phyloP scores from a whole-genome alignment of 169 alveolate species.

The Toxoplasma gondii region DNA sequence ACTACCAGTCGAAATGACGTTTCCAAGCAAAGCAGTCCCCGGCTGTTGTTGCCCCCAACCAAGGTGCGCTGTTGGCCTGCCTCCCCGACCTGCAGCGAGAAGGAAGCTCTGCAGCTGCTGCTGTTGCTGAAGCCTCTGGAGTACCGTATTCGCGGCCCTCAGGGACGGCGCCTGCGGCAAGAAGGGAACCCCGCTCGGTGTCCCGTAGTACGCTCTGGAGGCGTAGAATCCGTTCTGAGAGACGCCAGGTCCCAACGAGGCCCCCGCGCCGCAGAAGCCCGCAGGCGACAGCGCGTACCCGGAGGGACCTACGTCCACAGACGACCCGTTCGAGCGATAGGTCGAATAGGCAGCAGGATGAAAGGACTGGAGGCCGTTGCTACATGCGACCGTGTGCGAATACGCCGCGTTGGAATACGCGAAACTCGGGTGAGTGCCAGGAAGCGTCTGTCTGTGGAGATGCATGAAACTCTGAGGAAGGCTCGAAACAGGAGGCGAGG shows the following conservation, averaged over 20 bases:
- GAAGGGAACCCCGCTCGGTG: neutral
- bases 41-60: too few relatives aligned
- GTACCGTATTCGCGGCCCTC: neutral
- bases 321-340: neutral
- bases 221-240: neutral
- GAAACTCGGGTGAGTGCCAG: too few relatives aligned
- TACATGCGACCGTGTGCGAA: too few relatives aligned
- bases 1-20: too few relatives aligned
- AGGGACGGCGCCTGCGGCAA: neutral
- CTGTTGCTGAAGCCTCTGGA: neutral
- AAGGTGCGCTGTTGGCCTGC: too few relatives aligned
- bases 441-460: too few relatives aligned
- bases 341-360: neutral
- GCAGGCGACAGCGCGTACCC: neutral
- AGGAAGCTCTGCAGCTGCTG: neutral
- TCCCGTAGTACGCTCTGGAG: neutral
- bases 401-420: too few relatives aligned
- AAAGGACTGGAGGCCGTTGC: too few relatives aligned
- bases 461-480: too few relatives aligned
- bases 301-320: neutral
- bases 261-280: neutral
- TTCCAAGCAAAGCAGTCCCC: too few relatives aligned
- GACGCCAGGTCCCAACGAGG: neutral
- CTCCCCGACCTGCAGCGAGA: too few relatives aligned
- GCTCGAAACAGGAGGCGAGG: too few relatives aligned